phyloP scores from a whole-genome alignment of 768 basidiomycete species.

The Amanita inopinata region DNA sequence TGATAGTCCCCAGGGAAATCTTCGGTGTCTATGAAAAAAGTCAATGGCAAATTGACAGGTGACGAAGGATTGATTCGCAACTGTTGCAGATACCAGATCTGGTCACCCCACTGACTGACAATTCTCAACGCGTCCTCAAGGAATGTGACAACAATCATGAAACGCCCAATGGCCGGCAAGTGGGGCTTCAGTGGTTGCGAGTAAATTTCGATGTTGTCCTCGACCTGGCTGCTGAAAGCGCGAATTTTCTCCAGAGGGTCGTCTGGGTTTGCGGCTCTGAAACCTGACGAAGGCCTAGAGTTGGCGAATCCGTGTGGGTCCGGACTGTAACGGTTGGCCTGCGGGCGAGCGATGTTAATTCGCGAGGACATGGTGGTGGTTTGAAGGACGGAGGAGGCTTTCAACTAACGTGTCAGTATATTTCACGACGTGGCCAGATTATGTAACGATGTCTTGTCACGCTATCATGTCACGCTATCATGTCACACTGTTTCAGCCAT shows the following conservation, averaged over 20 bases:
- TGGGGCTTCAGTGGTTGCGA: constrained; percentile 91
- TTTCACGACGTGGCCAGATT: constrained; percentile 41
- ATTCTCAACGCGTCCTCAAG: constrained; percentile 94
- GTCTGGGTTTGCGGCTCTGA: constrained; percentile 73
- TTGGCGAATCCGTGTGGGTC: constrained; percentile 81
- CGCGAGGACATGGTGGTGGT: constrained; percentile 63
- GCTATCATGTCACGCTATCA: too few relatives aligned
- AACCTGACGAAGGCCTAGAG: constrained; percentile 57
- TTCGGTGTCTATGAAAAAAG: constrained; percentile 60
- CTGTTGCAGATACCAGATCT: constrained; percentile 97
- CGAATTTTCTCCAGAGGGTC: constrained; percentile 75
- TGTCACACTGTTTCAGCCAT: too few relatives aligned
- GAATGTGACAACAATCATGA: constrained; percentile 97
- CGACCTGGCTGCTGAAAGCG: constrained; percentile 61
- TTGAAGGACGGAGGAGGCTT: constrained; percentile 14
- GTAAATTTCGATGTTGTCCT: constrained; percentile 89
- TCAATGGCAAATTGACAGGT: constrained; percentile 8
- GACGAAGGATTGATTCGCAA: constrained; percentile 34
- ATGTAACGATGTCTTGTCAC: constrained; percentile 22
- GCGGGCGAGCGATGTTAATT: constrained; percentile 74
- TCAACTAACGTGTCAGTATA: constrained; percentile 30
- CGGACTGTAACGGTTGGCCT: constrained; percentile 43
- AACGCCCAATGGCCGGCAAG: constrained; percentile 90
- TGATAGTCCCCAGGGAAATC: constrained; percentile 93
- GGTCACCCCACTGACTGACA: constrained; percentile 90